Evolutionary conservation across 441 rosid genomes (phyloP).

Genomic region (Croton setiger): DNA sequence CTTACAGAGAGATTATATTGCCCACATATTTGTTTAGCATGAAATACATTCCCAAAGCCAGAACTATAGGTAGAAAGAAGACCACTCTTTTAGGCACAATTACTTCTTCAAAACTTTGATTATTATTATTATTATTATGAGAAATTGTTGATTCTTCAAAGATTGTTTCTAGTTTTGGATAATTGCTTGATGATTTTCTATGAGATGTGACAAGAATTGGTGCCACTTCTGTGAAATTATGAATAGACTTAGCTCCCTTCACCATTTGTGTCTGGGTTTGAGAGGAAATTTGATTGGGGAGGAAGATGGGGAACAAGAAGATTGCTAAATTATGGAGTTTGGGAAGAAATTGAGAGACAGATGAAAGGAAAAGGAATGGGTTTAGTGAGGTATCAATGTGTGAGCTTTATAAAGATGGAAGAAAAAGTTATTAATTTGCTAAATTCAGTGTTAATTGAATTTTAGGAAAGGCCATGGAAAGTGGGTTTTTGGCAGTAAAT

Average conservation of each 20-base stretch:
- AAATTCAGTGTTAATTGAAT: conserved; percentile 2
- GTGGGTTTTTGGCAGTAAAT: not conserved
- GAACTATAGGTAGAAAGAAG: conserved; percentile 5
- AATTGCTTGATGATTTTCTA: conserved; percentile 6
- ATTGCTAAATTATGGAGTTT: not conserved
- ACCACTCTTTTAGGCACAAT: not conserved
- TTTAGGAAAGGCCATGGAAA: not conserved
- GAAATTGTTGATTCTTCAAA: conserved; percentile 7
- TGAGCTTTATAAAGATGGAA: not conserved
- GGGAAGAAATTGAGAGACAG: not conserved
- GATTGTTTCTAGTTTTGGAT: conserved; percentile 20
- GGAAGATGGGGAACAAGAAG: not conserved
- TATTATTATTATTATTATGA: no score
- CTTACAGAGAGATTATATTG: not conserved
- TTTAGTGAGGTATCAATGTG: not conserved
- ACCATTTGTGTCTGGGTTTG: conserved; percentile 2
- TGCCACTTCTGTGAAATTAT: conserved; percentile 14
- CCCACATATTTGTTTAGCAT: conserved; percentile 1
- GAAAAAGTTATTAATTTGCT: not conserved
- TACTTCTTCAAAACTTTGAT: conserved; percentile 6
- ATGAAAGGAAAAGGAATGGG: not conserved
- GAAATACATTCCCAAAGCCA: conserved; percentile 12
- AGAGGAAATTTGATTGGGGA: not conserved
- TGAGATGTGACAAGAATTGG: conserved; percentile 9
- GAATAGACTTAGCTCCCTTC: conserved; percentile 6